Base-by-base conservation (phyloP, 1,284 basidiomycete genomes). In the Tylopilus sp. region DNA sequence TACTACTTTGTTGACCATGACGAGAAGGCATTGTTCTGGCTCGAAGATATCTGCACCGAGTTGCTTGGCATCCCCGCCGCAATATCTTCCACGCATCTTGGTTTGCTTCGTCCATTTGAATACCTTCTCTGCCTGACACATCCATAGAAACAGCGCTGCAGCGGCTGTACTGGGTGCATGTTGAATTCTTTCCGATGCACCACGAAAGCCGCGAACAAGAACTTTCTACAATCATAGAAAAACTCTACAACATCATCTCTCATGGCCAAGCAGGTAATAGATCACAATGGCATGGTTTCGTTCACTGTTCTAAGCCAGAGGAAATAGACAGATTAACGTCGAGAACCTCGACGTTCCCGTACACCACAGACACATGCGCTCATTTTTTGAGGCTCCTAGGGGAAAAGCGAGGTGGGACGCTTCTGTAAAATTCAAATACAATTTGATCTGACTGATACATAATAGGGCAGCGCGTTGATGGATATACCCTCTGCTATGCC, bases 121-220 rank as follows among this genome's bases (percentile, higher is more conserved):
- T 44, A 49, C 54, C 22, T 61, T 62, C 52, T 19, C 61, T 7
- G 13, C 52, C 65, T 77, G 57, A 69, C 53, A 24, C 6, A 47
- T 26, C 38, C 54, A 38, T 58, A 89, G 89, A 80, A 63, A 67
- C 79, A 29, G 77, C 79, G 10, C 68, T 88, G 22, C 80, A 87
- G 53, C 80, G 82, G 41, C 73, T 86, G 16, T 90, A 87, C 63
- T 90, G 89, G 89, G 70, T 70, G 1, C 89, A 90, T 63, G 75
- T 88, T 18, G 88, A 89, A 65, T 83, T 80, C 66, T 89, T 88
- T 70, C 86, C 86, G 0, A 84, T 84, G 80, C 87, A 90, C 71
- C 68, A 81, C 39, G 68, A 77, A 72, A 84, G 87, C 67, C 64
- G 80, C 24, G 69, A 78, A 44, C 73, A 57, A 19, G 54, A 78